Percentiles rank a stretch among this genome's conserved stretches.
phyloP scores from a whole-genome alignment of 352 stramenopile genomes.

The Globisporangium radiosum region DNA sequence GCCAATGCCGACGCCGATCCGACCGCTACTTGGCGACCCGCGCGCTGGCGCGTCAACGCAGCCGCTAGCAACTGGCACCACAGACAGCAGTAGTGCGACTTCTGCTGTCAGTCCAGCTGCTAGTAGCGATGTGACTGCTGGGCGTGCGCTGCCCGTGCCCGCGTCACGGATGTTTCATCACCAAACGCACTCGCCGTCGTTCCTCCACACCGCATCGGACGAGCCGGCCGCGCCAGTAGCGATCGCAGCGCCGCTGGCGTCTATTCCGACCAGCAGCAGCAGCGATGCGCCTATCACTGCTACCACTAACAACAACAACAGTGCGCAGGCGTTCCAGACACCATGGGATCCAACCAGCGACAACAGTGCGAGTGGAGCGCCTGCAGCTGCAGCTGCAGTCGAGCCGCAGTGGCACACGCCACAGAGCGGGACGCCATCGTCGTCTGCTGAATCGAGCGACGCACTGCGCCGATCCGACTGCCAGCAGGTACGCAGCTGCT shows the following conservation, averaged over 20 bases:
- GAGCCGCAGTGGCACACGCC: neutral
- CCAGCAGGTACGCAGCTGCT: no score
- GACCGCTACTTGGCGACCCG: slow-evolving; percentile 59
- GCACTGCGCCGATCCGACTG: neutral
- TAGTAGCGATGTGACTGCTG: no score
- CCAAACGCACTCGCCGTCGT: slow-evolving; percentile 46
- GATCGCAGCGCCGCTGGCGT: no score
- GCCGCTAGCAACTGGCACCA: no score
- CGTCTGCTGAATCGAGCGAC: neutral
- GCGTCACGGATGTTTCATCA: slow-evolving; percentile 57
- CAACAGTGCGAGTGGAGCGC: neutral
- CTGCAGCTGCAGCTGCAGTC: neutral
- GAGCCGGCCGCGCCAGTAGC: slow-evolving; percentile 21
- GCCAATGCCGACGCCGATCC: slow-evolving; percentile 66
- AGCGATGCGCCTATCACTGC: slow-evolving; percentile 1
- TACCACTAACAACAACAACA: neutral
- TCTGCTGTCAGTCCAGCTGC: no score
- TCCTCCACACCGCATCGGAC: slow-evolving; percentile 48
- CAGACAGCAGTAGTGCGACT: no score
- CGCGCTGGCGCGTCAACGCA: slow-evolving; percentile 13
- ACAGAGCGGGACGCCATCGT: no score
- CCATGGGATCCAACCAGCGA: neutral
- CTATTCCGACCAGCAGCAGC: neutral
- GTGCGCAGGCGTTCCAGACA: slow-evolving; percentile 22
- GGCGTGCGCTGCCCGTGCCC: slow-evolving; percentile 18